Evolutionary conservation across 2,329 filamentous ascomycete species (phyloP).

Genomic region (Pseudogymnoascus sp.): DNA sequence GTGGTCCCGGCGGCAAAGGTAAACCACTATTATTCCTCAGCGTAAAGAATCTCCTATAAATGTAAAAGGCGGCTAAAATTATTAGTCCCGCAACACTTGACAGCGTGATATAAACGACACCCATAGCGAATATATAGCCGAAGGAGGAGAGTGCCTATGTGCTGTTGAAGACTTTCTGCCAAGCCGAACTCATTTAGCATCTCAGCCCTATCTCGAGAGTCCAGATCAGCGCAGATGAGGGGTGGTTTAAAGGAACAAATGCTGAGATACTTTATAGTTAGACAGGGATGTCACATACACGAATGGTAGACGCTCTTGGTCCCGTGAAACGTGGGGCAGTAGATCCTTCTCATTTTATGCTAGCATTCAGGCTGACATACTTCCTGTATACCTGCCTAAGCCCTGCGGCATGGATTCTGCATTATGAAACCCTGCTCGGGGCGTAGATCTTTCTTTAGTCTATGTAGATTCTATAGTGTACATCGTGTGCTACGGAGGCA

Average conservation of each 20-base stretch:
- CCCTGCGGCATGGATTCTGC: neutral
- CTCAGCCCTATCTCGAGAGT: neutral
- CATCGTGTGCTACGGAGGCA: neutral
- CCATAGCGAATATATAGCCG: neutral
- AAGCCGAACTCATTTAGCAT: neutral
- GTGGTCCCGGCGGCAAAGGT: constrained; percentile 23
- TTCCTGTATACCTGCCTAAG: neutral
- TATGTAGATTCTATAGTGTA: neutral
- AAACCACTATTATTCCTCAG: constrained; percentile 12
- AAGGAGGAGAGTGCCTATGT: neutral
- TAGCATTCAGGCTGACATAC: neutral
- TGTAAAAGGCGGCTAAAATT: neutral
- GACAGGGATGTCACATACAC: neutral
- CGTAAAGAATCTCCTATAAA: neutral
- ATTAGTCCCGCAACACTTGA: neutral
- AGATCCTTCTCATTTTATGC: neutral
- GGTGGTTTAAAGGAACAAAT: neutral
- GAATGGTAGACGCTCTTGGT: neutral
- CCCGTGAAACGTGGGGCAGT: neutral
- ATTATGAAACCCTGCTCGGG: neutral
- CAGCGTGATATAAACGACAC: neutral
- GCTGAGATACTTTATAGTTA: neutral
- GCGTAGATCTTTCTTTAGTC: neutral
- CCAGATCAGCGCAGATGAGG: neutral
- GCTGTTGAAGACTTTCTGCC: neutral